These are phyloP conservation scores for Mycena chlorophos DNA, from an alignment of 768 basidiomycete genomes.

Conservation along the genomic window DNA sequence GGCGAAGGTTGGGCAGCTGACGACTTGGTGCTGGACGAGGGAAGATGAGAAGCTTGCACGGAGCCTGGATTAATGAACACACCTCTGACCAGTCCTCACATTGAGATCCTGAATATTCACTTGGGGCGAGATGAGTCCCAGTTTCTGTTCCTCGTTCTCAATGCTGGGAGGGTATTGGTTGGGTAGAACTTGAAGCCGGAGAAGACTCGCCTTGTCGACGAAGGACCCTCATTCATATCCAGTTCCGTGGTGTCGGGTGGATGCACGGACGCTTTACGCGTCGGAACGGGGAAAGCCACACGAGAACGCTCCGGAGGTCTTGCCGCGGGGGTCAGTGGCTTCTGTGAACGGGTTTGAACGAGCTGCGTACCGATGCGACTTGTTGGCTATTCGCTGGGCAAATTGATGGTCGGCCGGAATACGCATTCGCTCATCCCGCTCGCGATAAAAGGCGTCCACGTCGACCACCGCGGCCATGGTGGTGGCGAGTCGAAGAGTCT, in stretches of 20 bases:
- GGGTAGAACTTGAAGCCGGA: not conserved
- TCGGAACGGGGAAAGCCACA: not conserved
- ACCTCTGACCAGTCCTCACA: not conserved
- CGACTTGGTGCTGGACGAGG: not conserved
- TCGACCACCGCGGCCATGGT: constrained; percentile 28
- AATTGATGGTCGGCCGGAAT: constrained; percentile 56
- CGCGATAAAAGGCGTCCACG: constrained; percentile 50
- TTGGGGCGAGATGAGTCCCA: not conserved
- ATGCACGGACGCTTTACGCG: not conserved
- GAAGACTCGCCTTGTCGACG: not conserved
- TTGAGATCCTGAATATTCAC: not conserved
- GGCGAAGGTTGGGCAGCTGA: not conserved
- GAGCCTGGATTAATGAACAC: not conserved
- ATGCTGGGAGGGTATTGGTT: not conserved
- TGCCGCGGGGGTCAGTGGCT: not conserved
- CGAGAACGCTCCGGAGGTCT: not conserved
- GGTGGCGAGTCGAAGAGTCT: not conserved
- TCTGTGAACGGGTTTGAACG: not conserved
- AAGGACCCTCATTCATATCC: too few relatives aligned
- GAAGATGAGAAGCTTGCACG: not conserved
- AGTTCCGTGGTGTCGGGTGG: not conserved
- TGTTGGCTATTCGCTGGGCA: constrained; percentile 32
- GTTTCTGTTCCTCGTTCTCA: not conserved
- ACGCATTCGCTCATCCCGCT: constrained; percentile 56
- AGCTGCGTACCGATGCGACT: constrained; percentile 22